A percentile compares a stretch with the other conserved stretches of the same genome.
These are phyloP conservation scores for Pythium inflatum DNA, from an alignment of 352 stramenopile species.

Conservation along the genomic window DNA sequence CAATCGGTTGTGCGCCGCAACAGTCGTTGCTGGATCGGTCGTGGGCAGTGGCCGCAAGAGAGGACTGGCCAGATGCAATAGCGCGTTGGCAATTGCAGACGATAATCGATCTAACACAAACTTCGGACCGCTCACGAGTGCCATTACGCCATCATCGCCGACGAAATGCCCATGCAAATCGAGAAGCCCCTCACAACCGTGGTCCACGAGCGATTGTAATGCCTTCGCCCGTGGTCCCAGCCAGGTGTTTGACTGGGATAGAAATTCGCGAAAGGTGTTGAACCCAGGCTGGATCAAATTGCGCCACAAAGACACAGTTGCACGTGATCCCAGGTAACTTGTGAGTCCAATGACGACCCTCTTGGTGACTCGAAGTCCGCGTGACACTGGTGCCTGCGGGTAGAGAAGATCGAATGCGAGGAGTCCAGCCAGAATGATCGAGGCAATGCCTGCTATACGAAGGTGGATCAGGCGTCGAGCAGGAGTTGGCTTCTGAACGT, in stretches of 20 bases:
- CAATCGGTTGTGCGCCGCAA: slow-evolving; percentile 10
- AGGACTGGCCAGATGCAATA: slow-evolving; percentile 1
- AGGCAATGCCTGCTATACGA: background rate
- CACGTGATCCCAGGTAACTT: background rate
- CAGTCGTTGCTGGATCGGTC: background rate
- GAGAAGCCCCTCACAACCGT: background rate
- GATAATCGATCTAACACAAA: slow-evolving; percentile 1
- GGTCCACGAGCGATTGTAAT: slow-evolving; percentile 1
- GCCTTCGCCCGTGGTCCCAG: background rate
- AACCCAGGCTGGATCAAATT: background rate
- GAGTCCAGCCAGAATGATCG: background rate
- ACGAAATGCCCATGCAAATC: too few species aligned
- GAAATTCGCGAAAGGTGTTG: background rate
- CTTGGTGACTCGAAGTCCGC: slow-evolving; percentile 7
- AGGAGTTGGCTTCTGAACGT: too few species aligned
- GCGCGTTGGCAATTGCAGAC: background rate
- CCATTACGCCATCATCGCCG: background rate
- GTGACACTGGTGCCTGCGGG: slow-evolving; percentile 17
- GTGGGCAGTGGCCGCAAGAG: slow-evolving; percentile 7
- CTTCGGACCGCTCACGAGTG: background rate
- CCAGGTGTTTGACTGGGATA: background rate
- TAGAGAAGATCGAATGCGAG: slow-evolving; percentile 1
- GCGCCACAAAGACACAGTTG: slow-evolving; percentile 2
- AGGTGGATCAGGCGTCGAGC: background rate
- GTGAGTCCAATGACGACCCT: background rate